Percentiles rank a stretch among this genome's conserved stretches.
Evolutionary conservation across 2,329 filamentous ascomycete genomes (phyloP).

Genomic region (Aplosporella prunicola): DNA sequence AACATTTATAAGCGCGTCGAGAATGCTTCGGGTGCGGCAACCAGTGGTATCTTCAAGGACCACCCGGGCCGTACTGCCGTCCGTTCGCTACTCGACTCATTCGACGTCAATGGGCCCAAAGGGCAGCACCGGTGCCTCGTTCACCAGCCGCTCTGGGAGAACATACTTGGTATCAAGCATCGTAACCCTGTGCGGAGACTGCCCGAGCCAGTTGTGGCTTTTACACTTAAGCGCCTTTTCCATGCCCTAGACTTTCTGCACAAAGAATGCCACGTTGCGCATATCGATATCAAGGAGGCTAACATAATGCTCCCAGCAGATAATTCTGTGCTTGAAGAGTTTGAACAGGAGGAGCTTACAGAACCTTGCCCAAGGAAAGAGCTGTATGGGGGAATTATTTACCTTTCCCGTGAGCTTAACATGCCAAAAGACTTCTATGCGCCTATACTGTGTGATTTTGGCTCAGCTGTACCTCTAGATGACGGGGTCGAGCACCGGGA

Average conservation of each 20-base stretch:
- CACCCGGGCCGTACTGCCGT: neutral
- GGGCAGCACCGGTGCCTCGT: constrained; percentile 5
- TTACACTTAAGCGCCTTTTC: constrained; percentile 27
- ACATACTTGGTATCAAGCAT: neutral
- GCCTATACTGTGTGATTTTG: constrained; percentile 29
- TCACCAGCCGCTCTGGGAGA: constrained; percentile 6
- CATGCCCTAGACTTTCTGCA: constrained; percentile 36
- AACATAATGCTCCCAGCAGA: constrained; percentile 34
- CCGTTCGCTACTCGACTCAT: constrained; percentile 3
- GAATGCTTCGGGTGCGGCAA: no score
- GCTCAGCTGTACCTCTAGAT: constrained; percentile 23
- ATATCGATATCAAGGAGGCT: constrained; percentile 38
- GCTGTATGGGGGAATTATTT: constrained; percentile 24
- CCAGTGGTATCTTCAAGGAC: no score
- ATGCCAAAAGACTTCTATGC: constrained; percentile 24
- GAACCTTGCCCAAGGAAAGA: constrained; percentile 31
- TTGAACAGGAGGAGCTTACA: constrained; percentile 26
- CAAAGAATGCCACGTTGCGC: constrained; percentile 34
- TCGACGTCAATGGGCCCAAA: neutral
- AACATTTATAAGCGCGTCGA: constrained; percentile 3
- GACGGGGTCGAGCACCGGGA: constrained; percentile 17
- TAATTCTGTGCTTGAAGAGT: constrained; percentile 25
- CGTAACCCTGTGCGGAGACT: constrained; percentile 2
- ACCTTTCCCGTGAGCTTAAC: constrained; percentile 27
- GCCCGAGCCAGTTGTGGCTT: neutral